Evolutionary conservation across 2,329 filamentous ascomycete species (phyloP).

Genomic region (Fusarium fracticaudum): DNA sequence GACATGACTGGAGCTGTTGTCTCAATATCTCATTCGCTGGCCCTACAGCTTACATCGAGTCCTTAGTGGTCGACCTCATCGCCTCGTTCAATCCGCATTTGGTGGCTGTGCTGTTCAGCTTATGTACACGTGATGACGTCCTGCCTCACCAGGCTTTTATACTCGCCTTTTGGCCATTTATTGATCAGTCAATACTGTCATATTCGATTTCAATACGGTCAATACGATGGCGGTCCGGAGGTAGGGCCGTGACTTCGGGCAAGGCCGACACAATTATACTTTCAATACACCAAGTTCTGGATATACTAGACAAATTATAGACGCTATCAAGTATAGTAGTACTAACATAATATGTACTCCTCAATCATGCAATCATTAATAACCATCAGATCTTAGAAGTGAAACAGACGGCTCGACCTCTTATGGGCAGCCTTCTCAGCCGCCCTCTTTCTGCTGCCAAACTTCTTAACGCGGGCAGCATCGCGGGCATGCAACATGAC

Average conservation of each 20-base stretch:
- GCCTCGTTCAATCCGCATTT: neutral
- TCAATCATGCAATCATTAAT: neutral
- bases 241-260: neutral
- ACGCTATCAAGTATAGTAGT: neutral
- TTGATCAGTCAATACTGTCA: neutral
- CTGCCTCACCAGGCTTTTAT: neutral
- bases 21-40: neutral
- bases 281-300: neutral
- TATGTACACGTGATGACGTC: slow-evolving; percentile 1
- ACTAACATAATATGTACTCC: neutral
- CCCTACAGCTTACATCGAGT: neutral
- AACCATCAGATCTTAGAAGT: neutral
- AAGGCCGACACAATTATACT: neutral
- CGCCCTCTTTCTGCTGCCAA: slow-evolving; percentile 45
- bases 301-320: neutral
- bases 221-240: neutral
- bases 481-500: slow-evolving; percentile 59
- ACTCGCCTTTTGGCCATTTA: neutral
- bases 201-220: neutral
- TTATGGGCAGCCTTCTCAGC: slow-evolving; percentile 20
- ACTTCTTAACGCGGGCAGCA: slow-evolving; percentile 59
- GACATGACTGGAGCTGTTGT: neutral
- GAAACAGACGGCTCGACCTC: slow-evolving; percentile 27
- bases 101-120: slow-evolving; percentile 21
- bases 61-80: neutral